Conservation (phyloP, 2,329 filamentous ascomycete genomes). For the Fusarium sarcochroum region DNA sequence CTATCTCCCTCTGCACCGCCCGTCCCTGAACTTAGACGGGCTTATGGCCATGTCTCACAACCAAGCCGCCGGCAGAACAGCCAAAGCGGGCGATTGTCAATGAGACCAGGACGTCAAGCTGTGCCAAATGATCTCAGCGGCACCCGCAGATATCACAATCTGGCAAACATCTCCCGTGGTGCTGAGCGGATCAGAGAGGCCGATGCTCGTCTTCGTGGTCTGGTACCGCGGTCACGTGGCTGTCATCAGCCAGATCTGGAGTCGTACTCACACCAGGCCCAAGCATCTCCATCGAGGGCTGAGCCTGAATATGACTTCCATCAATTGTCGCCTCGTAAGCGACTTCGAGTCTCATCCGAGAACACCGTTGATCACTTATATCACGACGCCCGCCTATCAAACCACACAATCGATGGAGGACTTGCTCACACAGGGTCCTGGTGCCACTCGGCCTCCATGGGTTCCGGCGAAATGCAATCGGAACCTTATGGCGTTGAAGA, state of each 20-base stretch:
- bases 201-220: conserved; percentile 3
- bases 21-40: conserved; percentile 1
- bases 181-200: conserved; percentile 7
- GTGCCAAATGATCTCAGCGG: neutral
- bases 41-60: conserved; percentile 1
- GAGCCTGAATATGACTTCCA: conserved; percentile 4
- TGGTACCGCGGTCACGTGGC: conserved; percentile 16
- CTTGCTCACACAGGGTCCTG: conserved; percentile 40
- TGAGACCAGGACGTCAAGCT: neutral
- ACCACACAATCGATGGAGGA: neutral
- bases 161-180: conserved; percentile 2
- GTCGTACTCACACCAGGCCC: neutral
- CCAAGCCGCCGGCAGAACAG: neutral
- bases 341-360: conserved; percentile 11
- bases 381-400: neutral
- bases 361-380: neutral
- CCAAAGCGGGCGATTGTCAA: neutral
- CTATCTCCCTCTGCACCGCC: conserved; percentile 7
- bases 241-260: conserved; percentile 5
- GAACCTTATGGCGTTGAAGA: conserved; percentile 2
- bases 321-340: conserved; percentile 19
- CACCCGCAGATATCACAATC: neutral
- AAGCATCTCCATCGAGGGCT: neutral
- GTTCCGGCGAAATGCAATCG: neutral
- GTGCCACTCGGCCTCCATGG: conserved; percentile 23